These are phyloP conservation scores for Phanerochaete sordida DNA, from an alignment of 768 basidiomycete species.

Conservation along the genomic window DNA sequence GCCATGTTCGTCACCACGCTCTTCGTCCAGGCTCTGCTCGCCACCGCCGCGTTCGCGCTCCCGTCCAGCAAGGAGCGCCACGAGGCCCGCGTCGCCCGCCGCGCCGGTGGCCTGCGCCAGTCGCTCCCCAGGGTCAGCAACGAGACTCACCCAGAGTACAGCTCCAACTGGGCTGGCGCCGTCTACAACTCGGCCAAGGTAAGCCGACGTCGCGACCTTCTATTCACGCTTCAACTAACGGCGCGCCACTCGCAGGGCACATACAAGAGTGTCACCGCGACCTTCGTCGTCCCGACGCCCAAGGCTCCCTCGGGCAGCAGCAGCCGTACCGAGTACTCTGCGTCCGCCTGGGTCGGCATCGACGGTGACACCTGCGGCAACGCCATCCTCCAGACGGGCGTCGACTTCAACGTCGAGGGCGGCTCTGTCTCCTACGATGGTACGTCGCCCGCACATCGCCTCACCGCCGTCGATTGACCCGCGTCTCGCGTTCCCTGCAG, in stretches of 20 bases:
- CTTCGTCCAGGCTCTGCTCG: conserved; percentile 20
- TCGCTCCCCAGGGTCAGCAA: conserved; percentile 13
- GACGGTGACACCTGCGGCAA: conserved; percentile 33
- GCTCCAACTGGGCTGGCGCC: conserved; percentile 35
- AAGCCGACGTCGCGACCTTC: neutral
- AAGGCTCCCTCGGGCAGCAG: conserved; percentile 22
- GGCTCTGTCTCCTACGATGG: conserved; percentile 26
- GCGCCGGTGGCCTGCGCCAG: conserved; percentile 14
- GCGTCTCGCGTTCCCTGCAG: conserved; percentile 12
- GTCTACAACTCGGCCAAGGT: conserved; percentile 26
- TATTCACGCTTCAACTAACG: neutral
- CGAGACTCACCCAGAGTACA: conserved; percentile 26
- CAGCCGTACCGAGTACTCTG: conserved; percentile 20
- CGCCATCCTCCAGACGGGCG: conserved; percentile 34
- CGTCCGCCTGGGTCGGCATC: conserved; percentile 35
- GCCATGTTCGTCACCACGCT: conserved; percentile 19
- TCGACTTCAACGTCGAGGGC: conserved; percentile 29
- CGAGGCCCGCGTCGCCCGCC: conserved; percentile 19
- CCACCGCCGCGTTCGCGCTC: conserved; percentile 20
- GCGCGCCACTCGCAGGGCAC: conserved; percentile 23
- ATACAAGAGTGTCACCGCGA: conserved; percentile 34
- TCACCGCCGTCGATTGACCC: no score
- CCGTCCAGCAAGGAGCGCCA: conserved; percentile 19
- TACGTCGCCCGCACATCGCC: no score
- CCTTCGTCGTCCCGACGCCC: conserved; percentile 32